A percentile compares a stretch with the other conserved stretches of the same genome.
Evolutionary conservation across 1,284 basidiomycete genomes (phyloP).

Genomic region (Heterobasidion irregulare): DNA sequence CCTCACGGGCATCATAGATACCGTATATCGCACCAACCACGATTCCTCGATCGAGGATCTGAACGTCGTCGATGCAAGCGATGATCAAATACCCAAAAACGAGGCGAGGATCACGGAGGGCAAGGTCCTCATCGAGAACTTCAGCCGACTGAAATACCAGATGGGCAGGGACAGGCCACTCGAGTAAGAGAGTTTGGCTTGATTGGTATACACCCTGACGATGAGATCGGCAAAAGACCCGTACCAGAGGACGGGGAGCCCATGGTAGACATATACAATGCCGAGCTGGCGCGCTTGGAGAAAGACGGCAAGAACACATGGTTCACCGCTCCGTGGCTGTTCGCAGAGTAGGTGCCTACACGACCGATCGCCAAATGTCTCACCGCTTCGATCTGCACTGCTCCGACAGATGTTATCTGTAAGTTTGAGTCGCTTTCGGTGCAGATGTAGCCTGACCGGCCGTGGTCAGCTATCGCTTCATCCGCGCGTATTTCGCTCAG

Average conservation of each 20-base stretch:
- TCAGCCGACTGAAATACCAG: slow-evolving; percentile 83
- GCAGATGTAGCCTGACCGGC: no score
- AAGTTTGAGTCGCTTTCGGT: not conserved
- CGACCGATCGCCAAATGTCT: not conserved
- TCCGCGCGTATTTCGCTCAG: slow-evolving; percentile 69
- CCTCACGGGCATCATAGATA: slow-evolving; percentile 72
- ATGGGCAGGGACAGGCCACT: slow-evolving; percentile 79
- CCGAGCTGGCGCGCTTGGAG: slow-evolving; percentile 48
- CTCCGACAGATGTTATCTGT: slow-evolving; percentile 54
- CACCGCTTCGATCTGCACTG: not conserved
- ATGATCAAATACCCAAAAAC: slow-evolving; percentile 11
- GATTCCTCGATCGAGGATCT: slow-evolving; percentile 27
- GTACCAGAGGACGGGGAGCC: slow-evolving; percentile 70
- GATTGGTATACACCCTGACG: not conserved
- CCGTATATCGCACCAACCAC: slow-evolving; percentile 54
- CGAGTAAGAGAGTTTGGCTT: slow-evolving; percentile 38
- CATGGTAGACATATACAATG: slow-evolving; percentile 66
- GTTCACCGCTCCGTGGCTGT: slow-evolving; percentile 92
- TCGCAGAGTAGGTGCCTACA: slow-evolving; percentile 65
- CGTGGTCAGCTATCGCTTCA: slow-evolving; percentile 66
- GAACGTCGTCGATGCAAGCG: slow-evolving; percentile 2
- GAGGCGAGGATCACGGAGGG: slow-evolving; percentile 53
- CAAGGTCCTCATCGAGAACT: slow-evolving; percentile 70
- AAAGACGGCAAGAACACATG: slow-evolving; percentile 61
- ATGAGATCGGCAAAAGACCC: slow-evolving; percentile 32